A percentile compares a stretch with the other conserved stretches of the same genome.
Evolutionary conservation across 2,329 filamentous ascomycete genomes (phyloP).

Genomic region (Pseudocercospora fuligena): DNA sequence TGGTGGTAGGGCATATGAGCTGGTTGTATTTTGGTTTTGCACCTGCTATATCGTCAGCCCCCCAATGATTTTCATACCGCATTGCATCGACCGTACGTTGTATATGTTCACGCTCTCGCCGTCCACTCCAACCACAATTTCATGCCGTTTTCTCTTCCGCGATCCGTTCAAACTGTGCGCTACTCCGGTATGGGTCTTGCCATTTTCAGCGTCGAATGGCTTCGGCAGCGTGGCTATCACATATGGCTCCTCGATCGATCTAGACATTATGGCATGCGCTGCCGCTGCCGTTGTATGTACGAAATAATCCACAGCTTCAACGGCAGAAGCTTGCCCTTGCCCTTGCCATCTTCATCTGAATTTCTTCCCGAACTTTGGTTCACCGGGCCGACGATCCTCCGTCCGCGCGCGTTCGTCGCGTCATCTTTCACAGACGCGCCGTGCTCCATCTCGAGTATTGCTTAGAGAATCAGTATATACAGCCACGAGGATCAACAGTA

Average conservation of each 20-base stretch:
- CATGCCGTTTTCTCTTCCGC: constrained; percentile 66
- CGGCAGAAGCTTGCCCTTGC: background rate
- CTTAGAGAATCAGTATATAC: background rate
- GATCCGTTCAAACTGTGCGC: constrained; percentile 60
- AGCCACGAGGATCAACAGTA: background rate
- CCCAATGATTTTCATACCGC: background rate
- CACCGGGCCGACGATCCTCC: background rate
- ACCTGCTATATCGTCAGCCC: constrained; percentile 50
- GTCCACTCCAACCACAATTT: constrained; percentile 64
- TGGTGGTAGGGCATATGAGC: constrained; percentile 66
- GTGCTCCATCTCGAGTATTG: background rate
- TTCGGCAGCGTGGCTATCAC: constrained; percentile 51
- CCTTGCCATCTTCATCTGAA: background rate
- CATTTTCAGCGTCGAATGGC: constrained; percentile 47
- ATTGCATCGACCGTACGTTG: constrained; percentile 52
- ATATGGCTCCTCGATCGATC: constrained; percentile 42
- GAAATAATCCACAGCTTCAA: background rate
- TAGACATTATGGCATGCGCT: constrained; percentile 26
- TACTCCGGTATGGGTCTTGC: constrained; percentile 48
- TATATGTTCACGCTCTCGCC: constrained; percentile 67
- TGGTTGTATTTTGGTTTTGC: constrained; percentile 63
- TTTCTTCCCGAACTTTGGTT: constrained; percentile 4
- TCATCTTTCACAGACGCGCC: constrained; percentile 2
- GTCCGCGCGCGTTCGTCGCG: constrained; percentile 1
- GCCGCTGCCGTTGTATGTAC: background rate